Percentiles rank a stretch among this genome's conserved stretches.
These are phyloP conservation scores for Candida hispaniensis DNA, from an alignment of 805 yeast species.

Conservation along the genomic window DNA sequence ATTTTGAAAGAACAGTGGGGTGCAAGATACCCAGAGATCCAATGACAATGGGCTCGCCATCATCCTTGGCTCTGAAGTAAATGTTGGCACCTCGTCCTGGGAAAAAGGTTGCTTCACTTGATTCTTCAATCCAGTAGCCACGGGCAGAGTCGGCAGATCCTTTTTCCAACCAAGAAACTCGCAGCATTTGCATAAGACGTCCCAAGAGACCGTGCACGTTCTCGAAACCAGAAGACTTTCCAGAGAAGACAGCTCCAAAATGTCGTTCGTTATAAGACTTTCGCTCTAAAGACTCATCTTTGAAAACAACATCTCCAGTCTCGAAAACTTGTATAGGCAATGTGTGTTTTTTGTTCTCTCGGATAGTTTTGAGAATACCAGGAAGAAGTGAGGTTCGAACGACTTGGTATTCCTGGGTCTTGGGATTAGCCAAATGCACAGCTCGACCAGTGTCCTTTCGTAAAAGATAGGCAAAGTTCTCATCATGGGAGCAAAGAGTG, in stretches of 20 bases:
- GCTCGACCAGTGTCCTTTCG: conserved; percentile 57
- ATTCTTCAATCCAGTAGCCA: conserved; percentile 43
- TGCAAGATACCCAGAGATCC: conserved; percentile 92
- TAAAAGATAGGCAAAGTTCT: conserved; percentile 82
- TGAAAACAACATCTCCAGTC: conserved; percentile 87
- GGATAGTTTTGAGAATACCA: conserved; percentile 87
- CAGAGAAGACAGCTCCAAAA: conserved; percentile 91
- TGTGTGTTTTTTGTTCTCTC: conserved; percentile 92
- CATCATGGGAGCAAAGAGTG: conserved; percentile 93
- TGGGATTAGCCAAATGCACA: conserved; percentile 90
- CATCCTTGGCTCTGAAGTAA: conserved; percentile 52
- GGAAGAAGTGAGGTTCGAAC: conserved; percentile 92
- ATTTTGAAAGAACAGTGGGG: conserved; percentile 79
- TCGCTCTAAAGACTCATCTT: conserved; percentile 70
- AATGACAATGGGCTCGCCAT: conserved; percentile 29
- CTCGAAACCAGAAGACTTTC: conserved; percentile 93
- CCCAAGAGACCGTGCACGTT: conserved; percentile 88
- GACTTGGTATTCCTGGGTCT: conserved; percentile 93
- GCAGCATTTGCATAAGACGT: conserved; percentile 89
- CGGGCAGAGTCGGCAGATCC: conserved; percentile 42
- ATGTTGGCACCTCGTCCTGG: conserved; percentile 96
- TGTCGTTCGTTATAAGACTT: conserved; percentile 86
- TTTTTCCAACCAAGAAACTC: conserved; percentile 59
- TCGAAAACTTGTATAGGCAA: conserved; percentile 93
- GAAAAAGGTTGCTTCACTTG: conserved; percentile 43